A percentile compares a stretch with the other conserved stretches of the same genome.
phyloP scores from a whole-genome alignment of 73 alveolate species.

The Paramecium biaurelia region DNA sequence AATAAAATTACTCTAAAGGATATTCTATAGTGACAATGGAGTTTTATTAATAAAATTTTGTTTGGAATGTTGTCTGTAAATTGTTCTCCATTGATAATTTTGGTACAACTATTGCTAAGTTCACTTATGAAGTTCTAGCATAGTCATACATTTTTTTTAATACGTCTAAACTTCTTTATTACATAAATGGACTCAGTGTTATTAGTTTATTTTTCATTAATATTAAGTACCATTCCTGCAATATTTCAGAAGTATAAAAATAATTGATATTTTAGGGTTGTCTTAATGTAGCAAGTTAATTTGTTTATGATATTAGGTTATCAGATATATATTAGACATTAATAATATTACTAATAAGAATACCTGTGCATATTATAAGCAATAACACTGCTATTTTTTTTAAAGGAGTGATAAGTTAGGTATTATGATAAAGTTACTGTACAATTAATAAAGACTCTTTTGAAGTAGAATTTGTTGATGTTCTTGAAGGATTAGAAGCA shows the following conservation, averaged over 20 bases:
- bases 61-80: not conserved
- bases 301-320: not conserved
- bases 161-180: not conserved
- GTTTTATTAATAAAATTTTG: not conserved
- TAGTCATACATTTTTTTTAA: not conserved
- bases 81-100: not conserved
- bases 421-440: not conserved
- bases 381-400: not conserved
- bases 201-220: not conserved
- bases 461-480: constrained; percentile 9
- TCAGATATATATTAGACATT: not conserved
- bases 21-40: not conserved
- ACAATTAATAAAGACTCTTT: not conserved
- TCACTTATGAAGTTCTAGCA: not conserved
- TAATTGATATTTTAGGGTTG: constrained; percentile 4
- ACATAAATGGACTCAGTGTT: not conserved
- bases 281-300: not conserved
- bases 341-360: not conserved
- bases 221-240: not conserved
- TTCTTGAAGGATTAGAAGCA: not conserved
- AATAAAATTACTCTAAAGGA: not conserved
- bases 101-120: not conserved
- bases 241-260: not conserved
- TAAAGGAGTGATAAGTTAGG: not conserved
- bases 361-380: not conserved